A percentile compares a stretch with the other conserved stretches of the same genome.
phyloP scores from a whole-genome alignment of 192 early-diverging fungal genomes.

The Coemansia sp. region DNA sequence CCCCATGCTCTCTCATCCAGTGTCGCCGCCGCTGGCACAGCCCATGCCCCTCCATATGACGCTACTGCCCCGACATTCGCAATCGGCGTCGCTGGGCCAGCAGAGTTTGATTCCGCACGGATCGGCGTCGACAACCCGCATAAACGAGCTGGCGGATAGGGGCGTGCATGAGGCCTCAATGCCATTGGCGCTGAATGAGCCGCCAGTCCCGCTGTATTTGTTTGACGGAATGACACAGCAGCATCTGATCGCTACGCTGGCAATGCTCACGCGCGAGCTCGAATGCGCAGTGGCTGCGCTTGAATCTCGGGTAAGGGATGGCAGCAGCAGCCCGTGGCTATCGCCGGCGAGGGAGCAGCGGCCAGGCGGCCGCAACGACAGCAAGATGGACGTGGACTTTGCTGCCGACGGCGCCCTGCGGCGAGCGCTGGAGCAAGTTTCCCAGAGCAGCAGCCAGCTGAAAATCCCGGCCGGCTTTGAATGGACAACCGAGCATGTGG shows the following conservation, averaged over 20 bases:
- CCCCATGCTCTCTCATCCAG: constrained; percentile 9
- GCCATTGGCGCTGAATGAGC: constrained; percentile 37
- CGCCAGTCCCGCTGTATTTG: constrained; percentile 38
- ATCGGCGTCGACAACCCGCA: constrained; percentile 10
- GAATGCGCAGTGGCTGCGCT: constrained; percentile 34
- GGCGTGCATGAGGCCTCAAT: constrained; percentile 8
- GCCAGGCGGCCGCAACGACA: constrained; percentile 17
- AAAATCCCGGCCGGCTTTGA: constrained; percentile 9
- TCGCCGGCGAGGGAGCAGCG: neutral
- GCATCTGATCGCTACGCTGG: constrained; percentile 29
- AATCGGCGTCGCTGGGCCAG: constrained; percentile 17
- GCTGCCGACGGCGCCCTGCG: constrained; percentile 11
- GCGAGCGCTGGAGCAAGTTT: constrained; percentile 23
- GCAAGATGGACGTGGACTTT: constrained; percentile 22
- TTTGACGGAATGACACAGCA: constrained; percentile 40
- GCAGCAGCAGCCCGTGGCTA: neutral
- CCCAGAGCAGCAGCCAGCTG: constrained; percentile 6
- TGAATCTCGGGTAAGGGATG: constrained; percentile 13
- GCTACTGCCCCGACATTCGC: constrained; percentile 23
- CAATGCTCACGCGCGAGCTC: constrained; percentile 38
- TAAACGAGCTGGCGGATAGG: constrained; percentile 7
- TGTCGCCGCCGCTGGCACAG: constrained; percentile 21
- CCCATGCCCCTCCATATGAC: constrained; percentile 3
- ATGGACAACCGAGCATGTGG: constrained; percentile 35
- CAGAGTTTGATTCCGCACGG: neutral